These are phyloP conservation scores for Phytophthora litchii DNA, from an alignment of 352 stramenopile genomes.

Conservation along the genomic window DNA sequence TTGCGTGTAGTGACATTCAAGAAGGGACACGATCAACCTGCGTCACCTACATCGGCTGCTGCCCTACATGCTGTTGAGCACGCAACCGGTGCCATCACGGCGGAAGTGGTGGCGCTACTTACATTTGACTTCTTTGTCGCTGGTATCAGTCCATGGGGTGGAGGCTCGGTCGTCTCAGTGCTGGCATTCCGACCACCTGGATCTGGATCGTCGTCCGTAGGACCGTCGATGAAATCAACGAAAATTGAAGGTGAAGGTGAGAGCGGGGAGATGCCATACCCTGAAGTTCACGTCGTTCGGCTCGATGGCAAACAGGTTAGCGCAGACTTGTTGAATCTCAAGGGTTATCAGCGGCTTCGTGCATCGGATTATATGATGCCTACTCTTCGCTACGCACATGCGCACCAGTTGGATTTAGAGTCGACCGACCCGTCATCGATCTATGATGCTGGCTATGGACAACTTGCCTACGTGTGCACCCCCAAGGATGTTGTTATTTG, in stretches of 20 bases:
- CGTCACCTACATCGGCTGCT: conserved; percentile 44
- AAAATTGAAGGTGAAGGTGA: conserved; percentile 78
- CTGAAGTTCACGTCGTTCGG: conserved; percentile 89
- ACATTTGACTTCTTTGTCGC: conserved; percentile 88
- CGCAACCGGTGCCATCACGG: conserved; percentile 43
- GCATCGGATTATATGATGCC: conserved; percentile 86
- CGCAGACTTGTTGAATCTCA: conserved; percentile 76
- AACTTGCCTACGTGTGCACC: conserved; percentile 79
- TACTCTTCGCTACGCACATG: conserved; percentile 62
- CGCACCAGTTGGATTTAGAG: conserved; percentile 28
- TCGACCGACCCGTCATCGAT: conserved; percentile 43
- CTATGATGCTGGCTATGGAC: conserved; percentile 72
- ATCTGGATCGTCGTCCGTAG: conserved; percentile 30
- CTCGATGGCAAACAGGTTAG: conserved; percentile 89
- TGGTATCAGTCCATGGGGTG: conserved; percentile 71
- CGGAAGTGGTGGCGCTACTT: conserved; percentile 73
- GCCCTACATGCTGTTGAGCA: conserved; percentile 32
- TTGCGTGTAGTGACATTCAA: conserved; percentile 83
- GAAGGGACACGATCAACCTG: conserved; percentile 37
- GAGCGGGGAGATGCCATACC: conserved; percentile 73
- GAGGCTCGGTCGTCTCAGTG: conserved; percentile 60
- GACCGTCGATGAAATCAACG: conserved; percentile 30
- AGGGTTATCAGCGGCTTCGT: conserved; percentile 74
- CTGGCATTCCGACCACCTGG: conserved; percentile 75
- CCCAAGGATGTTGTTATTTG: conserved; percentile 89